These are phyloP conservation scores for Trichoderma koningii DNA, from an alignment of 2,329 filamentous ascomycete genomes.

Conservation along the genomic window DNA sequence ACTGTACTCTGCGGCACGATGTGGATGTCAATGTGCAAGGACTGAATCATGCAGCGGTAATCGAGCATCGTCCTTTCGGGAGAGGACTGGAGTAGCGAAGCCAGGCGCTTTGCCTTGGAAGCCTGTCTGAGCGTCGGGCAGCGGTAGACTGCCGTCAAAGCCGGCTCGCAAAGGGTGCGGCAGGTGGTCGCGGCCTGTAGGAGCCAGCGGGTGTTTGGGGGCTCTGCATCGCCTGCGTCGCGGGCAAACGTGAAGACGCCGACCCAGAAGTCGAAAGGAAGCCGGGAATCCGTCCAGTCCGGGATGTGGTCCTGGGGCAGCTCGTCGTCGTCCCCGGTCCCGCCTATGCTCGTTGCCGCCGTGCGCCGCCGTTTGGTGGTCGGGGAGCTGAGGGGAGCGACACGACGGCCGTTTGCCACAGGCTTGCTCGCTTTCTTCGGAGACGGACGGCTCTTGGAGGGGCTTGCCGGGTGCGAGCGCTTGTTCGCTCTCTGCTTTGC, in stretches of 20 bases:
- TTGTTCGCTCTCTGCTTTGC: neutral
- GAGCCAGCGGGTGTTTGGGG: constrained; percentile 63
- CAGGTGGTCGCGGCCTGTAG: constrained; percentile 64
- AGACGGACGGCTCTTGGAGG: neutral
- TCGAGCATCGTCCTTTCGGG: constrained; percentile 55
- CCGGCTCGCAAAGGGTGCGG: constrained; percentile 68
- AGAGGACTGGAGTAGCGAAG: constrained; percentile 57
- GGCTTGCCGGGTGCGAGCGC: neutral
- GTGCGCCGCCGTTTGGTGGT: constrained; percentile 31
- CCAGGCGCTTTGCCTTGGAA: constrained; percentile 49
- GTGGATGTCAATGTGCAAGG: constrained; percentile 70
- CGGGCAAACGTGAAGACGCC: constrained; percentile 71
- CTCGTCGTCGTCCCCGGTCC: constrained; percentile 7
- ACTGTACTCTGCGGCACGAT: constrained; percentile 50
- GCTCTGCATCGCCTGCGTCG: constrained; percentile 45
- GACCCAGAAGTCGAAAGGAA: constrained; percentile 69
- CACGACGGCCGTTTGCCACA: neutral
- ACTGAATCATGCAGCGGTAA: constrained; percentile 71
- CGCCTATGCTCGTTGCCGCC: neutral
- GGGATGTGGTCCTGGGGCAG: constrained; percentile 44
- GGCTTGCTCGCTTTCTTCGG: neutral
- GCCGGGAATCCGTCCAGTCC: constrained; percentile 54
- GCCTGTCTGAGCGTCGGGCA: constrained; percentile 62
- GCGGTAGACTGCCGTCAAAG: constrained; percentile 70
- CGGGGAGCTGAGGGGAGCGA: constrained; percentile 15